Conservation (phyloP, 1,284 basidiomycete species). For the Leccinum fuscescens region DNA sequence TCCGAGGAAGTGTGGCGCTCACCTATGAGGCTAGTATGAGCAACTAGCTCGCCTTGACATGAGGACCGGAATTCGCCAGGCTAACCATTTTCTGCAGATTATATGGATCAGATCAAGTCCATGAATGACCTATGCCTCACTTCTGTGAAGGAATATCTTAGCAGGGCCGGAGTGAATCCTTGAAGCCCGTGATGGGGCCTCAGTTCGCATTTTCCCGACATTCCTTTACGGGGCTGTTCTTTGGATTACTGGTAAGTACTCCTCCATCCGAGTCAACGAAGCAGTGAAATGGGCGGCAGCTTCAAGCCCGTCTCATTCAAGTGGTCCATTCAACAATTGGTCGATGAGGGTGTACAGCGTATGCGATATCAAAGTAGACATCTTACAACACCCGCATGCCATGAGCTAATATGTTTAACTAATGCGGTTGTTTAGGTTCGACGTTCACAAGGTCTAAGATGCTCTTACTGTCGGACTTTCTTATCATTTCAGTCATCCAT, state of each 20-base stretch:
- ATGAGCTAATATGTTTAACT: not conserved
- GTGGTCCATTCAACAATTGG: not conserved
- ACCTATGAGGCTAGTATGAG: too few relatives aligned
- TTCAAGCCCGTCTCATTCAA: not conserved
- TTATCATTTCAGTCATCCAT: not conserved
- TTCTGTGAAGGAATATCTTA: not conserved
- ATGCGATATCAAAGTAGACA: not conserved
- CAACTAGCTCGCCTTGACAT: not conserved
- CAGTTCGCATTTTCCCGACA: not conserved
- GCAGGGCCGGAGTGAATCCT: not conserved
- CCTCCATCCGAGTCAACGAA: not conserved
- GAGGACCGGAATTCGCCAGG: not conserved
- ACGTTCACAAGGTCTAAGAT: not conserved
- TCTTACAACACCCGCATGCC: not conserved
- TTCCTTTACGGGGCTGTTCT: not conserved
- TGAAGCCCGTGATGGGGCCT: not conserved
- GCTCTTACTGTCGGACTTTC: not conserved
- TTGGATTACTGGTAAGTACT: not conserved
- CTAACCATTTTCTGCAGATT: not conserved
- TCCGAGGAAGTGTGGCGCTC: not conserved
- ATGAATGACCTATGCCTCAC: too few relatives aligned
- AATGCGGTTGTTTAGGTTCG: not conserved
- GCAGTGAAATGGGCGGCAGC: not conserved
- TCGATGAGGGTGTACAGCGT: not conserved
- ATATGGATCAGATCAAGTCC: not conserved